Conservation (phyloP, 2,329 filamentous ascomycete species). For the Aspergillus proliferans region DNA sequence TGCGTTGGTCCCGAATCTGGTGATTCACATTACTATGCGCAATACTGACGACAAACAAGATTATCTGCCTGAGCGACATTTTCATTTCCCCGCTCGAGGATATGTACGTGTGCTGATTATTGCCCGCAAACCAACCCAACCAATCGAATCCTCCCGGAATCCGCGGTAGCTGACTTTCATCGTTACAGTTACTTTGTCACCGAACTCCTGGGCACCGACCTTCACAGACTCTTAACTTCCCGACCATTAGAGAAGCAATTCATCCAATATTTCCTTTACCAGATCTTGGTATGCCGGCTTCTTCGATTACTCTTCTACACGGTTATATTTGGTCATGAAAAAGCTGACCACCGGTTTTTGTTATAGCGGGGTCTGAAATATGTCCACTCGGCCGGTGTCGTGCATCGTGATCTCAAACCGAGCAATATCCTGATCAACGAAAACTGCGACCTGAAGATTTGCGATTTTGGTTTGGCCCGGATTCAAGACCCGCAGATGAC, state of each 20-base stretch:
- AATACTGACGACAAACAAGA: slow-evolving; percentile 45
- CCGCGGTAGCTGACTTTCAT: slow-evolving; percentile 6
- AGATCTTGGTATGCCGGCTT: slow-evolving; percentile 72
- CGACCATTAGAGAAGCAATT: slow-evolving; percentile 98
- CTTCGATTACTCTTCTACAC: not conserved
- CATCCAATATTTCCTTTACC: slow-evolving; percentile 99
- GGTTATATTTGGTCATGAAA: not conserved
- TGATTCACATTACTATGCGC: not conserved
- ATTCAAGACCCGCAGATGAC: slow-evolving; percentile 99
- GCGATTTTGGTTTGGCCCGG: slow-evolving; percentile 93
- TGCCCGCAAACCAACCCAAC: not conserved
- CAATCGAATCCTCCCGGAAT: not conserved
- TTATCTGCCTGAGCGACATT: slow-evolving; percentile 98
- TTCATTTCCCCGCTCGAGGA: slow-evolving; percentile 99
- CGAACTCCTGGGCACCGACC: slow-evolving; percentile 90
- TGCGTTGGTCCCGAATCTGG: slow-evolving; percentile 37
- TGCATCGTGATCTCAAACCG: slow-evolving; percentile 95
- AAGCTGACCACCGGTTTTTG: slow-evolving; percentile 13
- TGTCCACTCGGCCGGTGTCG: slow-evolving; percentile 95
- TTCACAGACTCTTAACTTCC: slow-evolving; percentile 91
- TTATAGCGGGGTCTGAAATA: slow-evolving; percentile 90
- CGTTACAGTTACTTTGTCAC: slow-evolving; percentile 84
- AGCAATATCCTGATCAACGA: slow-evolving; percentile 99
- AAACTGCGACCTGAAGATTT: slow-evolving; percentile 99
- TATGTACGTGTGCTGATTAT: slow-evolving; percentile 57